Base-by-base conservation (phyloP, 495 filamentous ascomycete species). In the Staphylotrichum tortipilum region DNA sequence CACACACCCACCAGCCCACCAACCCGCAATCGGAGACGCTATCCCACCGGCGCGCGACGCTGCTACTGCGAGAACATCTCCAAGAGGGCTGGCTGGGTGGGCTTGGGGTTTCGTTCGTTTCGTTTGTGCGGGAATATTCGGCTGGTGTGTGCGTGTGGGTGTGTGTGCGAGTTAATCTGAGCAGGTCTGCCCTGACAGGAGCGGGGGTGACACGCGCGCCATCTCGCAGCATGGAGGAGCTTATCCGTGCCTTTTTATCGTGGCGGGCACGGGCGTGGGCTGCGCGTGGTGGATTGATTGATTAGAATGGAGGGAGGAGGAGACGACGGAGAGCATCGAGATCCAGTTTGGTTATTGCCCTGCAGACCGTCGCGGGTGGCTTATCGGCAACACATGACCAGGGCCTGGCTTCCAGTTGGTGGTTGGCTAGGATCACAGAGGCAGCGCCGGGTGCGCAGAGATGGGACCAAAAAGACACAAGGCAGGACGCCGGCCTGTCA, bases 111-210 rank as follows among this genome's bases (percentile, higher is more conserved):
- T 22, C 11, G 19, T 40, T 22, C 21, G 11, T 40, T 8, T 23
- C 14, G 21, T 23, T 9, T 1, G n/a, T 44, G 49, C 49, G 49
- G 49, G 41, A 51, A 51, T 44, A 44, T 44, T 51, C 48, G 48
- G 48, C 30, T 40, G 23, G 3, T 43, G 5, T 11, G 12, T 21
- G 24, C 4, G 26, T 30, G 24, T 17, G 30, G 4, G 1, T 23
- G n/a, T 7, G 26, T 48, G 26, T 29, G 24, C 17, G 21, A 18
- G 35, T 47, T n/a, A 22, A 23, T 21, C 8, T 30, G 10, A 28
- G n/a, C 8, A 31, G 26, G 0, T 1, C 4, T 39, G 23, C 35
- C 26, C 28, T 41, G 23, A 37, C 22, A 23, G 46, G 18, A 48
- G 36, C 35, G 26, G 46, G 24, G 26, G 18, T n/a, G 11, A 17